Percentiles rank a stretch among this genome's conserved stretches.
These are phyloP conservation scores for Orbilia oligospora DNA, from an alignment of 2,329 filamentous ascomycete species.

Conservation along the genomic window DNA sequence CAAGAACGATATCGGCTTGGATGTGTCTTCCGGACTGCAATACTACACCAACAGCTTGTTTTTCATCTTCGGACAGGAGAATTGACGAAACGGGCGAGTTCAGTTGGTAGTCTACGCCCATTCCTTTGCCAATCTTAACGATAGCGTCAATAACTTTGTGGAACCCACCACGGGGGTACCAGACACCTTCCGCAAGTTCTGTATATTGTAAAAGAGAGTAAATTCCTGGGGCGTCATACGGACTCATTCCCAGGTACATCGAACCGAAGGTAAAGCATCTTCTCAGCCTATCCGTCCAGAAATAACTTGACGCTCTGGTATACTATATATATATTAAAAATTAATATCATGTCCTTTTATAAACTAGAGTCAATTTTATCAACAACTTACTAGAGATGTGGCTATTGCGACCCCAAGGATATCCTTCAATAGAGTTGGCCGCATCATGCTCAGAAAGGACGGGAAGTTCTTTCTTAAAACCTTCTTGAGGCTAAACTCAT, in stretches of 20 bases:
- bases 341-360: constrained; percentile 65
- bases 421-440: constrained; percentile 74
- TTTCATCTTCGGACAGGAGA: constrained; percentile 71
- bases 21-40: constrained; percentile 73
- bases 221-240: constrained; percentile 81
- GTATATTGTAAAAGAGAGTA: constrained; percentile 82
- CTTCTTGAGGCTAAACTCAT: constrained; percentile 77
- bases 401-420: constrained; percentile 70
- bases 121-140: constrained; percentile 74
- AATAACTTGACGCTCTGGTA: constrained; percentile 76
- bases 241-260: constrained; percentile 88
- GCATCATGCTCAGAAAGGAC: constrained; percentile 73
- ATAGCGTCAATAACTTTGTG: constrained; percentile 76
- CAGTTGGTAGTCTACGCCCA: constrained; percentile 76
- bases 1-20: constrained; percentile 76
- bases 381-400: constrained; percentile 73
- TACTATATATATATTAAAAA: constrained; percentile 70
- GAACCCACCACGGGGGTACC: constrained; percentile 81
- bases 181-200: constrained; percentile 81
- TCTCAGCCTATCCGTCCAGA: constrained; percentile 77
- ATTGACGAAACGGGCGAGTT: constrained; percentile 74
- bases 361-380: too few relatives aligned
- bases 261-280: constrained; percentile 82
- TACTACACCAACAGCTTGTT: constrained; percentile 73
- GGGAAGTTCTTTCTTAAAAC: constrained; percentile 79